Evolutionary conservation across 108 stramenopile genomes (phyloP).

Genomic region (Cyclostephanos tholiformis): DNA sequence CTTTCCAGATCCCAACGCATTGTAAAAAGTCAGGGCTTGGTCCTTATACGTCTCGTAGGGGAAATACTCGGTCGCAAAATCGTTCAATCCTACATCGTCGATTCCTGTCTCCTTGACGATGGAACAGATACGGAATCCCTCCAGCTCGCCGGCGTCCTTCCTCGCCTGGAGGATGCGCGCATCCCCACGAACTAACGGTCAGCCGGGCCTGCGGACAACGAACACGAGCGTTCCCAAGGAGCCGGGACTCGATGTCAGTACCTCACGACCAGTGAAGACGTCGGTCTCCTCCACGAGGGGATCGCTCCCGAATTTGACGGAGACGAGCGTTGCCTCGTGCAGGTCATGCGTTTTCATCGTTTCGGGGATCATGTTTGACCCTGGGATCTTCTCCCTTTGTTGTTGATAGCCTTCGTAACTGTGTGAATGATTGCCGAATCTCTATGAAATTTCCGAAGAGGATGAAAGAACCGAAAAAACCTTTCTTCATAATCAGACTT

Average conservation of each 20-base stretch:
- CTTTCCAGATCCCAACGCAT: constrained; percentile 62
- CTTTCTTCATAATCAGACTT: too few species aligned
- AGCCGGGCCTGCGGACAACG: constrained; percentile 62
- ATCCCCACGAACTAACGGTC: constrained; percentile 38
- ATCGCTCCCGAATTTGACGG: constrained; percentile 12
- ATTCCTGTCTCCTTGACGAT: constrained; percentile 82
- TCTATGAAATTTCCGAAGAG: too few species aligned
- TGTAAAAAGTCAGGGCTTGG: constrained; percentile 61
- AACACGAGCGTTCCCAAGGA: constrained; percentile 38
- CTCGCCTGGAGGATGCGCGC: constrained; percentile 37
- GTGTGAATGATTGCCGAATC: neutral
- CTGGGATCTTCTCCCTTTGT: too few species aligned
- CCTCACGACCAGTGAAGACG: constrained; percentile 26
- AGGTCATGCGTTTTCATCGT: constrained; percentile 26
- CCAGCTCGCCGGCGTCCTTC: constrained; percentile 25
- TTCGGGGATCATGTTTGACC: constrained; percentile 20
- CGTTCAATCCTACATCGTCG: constrained; percentile 74
- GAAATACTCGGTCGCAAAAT: constrained; percentile 69
- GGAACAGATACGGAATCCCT: constrained; percentile 60
- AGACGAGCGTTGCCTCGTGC: constrained; percentile 29
- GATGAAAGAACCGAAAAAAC: too few species aligned
- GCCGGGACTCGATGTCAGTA: constrained; percentile 14
- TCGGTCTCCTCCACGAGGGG: constrained; percentile 25
- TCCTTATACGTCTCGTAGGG: constrained; percentile 72
- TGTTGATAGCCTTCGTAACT: neutral